Evolutionary conservation across 805 yeast genomes (phyloP), one percentile per base, ranked within the genome.

Genomic region (Metahyphopichia silvanorum): DNA sequence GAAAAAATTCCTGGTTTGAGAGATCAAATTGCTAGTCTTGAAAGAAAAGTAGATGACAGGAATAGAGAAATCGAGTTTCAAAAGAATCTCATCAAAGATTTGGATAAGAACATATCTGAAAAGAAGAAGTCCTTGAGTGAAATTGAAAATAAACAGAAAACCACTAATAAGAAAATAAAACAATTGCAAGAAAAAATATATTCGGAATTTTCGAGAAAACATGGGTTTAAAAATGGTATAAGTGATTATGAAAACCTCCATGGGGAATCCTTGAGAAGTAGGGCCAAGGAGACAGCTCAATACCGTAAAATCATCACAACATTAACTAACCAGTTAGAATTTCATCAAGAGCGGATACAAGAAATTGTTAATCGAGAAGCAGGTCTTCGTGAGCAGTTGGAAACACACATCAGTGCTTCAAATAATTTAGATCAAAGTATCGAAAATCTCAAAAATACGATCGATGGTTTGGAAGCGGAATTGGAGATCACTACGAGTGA

Each of bases 211-310:
- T 81, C 89, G 35, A 34, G 49, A 1, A 64, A 57, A 35, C 58
- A 80, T 32, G 77, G 77, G 0, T 76, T 86, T 44, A 52, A 60
- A 6, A 57, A 56, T 39, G 61, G 62, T 20, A 76, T 87, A 24
- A 65, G 70, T 29, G 87, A 82, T 21, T 88, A 83, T 51, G 96
- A 88, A 52, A 64, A 63, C 27, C 64, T 75, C 9, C 84, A 81
- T 34, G 89, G 91, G 5, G 63, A 75, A 4, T 57, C 72, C 4
- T 48, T 74, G 31, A 66, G 84, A 48, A 66, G 67, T 20, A 75
- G 76, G 32, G 66, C 79, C 1, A 77, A 75, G 38, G 86, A 82
- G 48, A 64, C 79, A 27, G 68, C 83, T 1, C 77, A 77, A 40
- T 74, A 74, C 37, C 63, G 75, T 25, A 78, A 77, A 38, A 83